Base-by-base conservation (phyloP, 2,329 filamentous ascomycete genomes). In the Lachnellula hyalina region DNA sequence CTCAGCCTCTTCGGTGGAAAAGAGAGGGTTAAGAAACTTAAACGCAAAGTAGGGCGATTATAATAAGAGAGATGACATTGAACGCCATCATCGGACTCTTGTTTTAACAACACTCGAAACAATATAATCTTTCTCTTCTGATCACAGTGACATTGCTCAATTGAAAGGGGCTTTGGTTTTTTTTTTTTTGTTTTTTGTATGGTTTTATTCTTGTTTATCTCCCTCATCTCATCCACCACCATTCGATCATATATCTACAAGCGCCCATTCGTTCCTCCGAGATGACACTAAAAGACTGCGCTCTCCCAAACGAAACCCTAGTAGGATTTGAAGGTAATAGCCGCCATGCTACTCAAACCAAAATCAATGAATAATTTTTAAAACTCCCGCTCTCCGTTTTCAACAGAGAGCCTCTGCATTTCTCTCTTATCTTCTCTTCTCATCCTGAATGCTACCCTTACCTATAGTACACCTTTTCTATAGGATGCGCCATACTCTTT, bases 241-340 rank as follows among this genome's bases (percentile, higher is more conserved):
- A 4, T 4, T 32, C 28, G 9, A 32, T 12, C 9, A 40, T 40
- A 40, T 17, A 40, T 40, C 36, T 40, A 40, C 36, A 40, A 40
- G 15, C n/a, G 36, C 17, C 15, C 14, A 3, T 15, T n/a, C 36
- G 6, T 15, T n/a, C 36, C 15, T 9, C 36, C 5, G n/a, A 17
- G 36, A 15, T 17, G n/a, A 17, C 44, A 14, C 44, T n/a, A 32
- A 55, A 60, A 66, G 65, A 67, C 65, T 67, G 65, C 65, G 65
- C 65, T 65, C 61, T 67, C 65, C 65, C 65, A 59, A 52, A 54
- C 32, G 44, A 58, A 57, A 32, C 47, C 47, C 34, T 5, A 9
- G 38, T 6, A 55, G 46, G 34, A 52, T 58, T 48, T 21, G 47
- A 59, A 63, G 65, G 65, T 67, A 67, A 62, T 53, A 67, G 65